Evolutionary conservation across 805 yeast genomes (phyloP), one percentile per base, ranked within the genome.

Genomic region (Dipodascus geniculatus): DNA sequence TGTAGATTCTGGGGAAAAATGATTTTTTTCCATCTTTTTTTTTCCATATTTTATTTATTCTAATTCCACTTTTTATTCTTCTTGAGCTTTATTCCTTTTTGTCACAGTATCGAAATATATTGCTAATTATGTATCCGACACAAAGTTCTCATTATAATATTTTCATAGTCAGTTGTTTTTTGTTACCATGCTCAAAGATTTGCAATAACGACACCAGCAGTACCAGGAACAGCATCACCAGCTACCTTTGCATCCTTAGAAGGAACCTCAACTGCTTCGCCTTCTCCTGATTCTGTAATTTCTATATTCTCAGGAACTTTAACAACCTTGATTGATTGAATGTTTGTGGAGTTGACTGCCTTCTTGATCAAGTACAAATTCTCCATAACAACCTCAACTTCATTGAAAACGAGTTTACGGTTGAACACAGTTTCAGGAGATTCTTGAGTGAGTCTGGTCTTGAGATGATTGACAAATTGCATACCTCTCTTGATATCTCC

Each of bases 401-500:
- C 99, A 68, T 82, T 76, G 70, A 88, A 93, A 33, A 83, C 76
- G 60, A 91, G 79, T 71, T 90, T 85, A 74, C 98, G 81, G 76
- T 89, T 83, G 76, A 93, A 88, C 23, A 93, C 96, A 52, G 79
- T 78, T 53, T 78, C 80, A 19, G 96, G 82, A 28, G 82, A 70
- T 53, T 61, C 64, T 33, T 59, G 54, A 42, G 75, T 71, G 60
- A 93, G 76, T 73, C 95, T 82, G 66, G 83, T 87, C 71, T 93
- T 90, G 69, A 93, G 74, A 61, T 80, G 74, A 59, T 91, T 83
- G 57, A 93, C 89, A 69, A 90, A 91, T 56, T 98, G 98, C 98
- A 93, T 93, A 56, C 96, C 97, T 63, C 95, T 84, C 79, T 93
- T 93, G 86, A 90, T 87, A 64, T 93, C 98, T 16, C 75, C 75